phyloP scores from a whole-genome alignment of 139 green algal genomes.

The Diplosphaera chodatii region DNA sequence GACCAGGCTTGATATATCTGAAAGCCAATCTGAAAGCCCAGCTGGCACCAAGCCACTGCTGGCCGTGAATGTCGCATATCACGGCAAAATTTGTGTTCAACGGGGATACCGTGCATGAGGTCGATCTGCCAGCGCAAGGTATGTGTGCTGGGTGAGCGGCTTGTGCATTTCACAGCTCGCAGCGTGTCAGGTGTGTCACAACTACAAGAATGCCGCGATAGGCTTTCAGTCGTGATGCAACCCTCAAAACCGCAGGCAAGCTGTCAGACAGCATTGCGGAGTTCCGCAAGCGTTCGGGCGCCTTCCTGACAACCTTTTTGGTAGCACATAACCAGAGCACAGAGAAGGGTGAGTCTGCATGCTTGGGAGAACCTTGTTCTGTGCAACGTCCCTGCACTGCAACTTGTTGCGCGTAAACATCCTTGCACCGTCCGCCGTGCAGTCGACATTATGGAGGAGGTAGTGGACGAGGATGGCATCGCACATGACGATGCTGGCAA shows the following conservation, averaged over 20 bases:
- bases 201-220: too few species aligned
- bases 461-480: background rate
- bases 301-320: background rate
- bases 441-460: slow-evolving; percentile 1
- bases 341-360: background rate
- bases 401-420: too few species aligned
- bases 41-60: too few species aligned
- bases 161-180: too few species aligned
- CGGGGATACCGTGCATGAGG: background rate
- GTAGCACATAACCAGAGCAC: background rate
- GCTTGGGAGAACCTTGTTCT: too few species aligned
- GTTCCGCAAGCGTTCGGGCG: background rate
- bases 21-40: too few species aligned
- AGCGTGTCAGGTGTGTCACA: too few species aligned
- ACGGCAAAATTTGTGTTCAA: background rate
- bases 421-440: background rate
- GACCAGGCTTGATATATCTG: too few species aligned
- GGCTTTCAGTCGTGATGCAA: too few species aligned
- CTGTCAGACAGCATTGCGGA: background rate
- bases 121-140: background rate
- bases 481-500: background rate
- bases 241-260: too few species aligned
- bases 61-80: background rate
- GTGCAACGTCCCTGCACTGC: too few species aligned
- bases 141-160: too few species aligned